A percentile compares a stretch with the other conserved stretches of the same genome.
Conservation (phyloP, 495 filamentous ascomycete species). For the Evernia prunastri region DNA sequence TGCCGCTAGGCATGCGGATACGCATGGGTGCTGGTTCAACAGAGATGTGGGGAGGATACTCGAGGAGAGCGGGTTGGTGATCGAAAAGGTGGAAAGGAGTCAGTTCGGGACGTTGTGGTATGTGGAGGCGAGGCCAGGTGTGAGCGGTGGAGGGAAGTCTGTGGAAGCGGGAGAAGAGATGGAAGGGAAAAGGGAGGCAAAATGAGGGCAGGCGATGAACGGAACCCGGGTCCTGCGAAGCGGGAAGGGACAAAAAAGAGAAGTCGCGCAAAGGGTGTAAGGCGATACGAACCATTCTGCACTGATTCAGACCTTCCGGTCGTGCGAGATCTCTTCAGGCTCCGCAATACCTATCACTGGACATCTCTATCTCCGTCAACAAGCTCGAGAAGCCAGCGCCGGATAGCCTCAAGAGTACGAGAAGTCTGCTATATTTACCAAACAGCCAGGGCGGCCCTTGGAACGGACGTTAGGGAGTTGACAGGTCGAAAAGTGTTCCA, state of each 20-base stretch:
- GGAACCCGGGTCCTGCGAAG: neutral
- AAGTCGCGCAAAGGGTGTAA: neutral
- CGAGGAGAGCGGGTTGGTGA: conserved; percentile 70
- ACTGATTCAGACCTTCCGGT: too few species aligned
- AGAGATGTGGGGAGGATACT: conserved; percentile 79
- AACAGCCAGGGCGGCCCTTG: neutral
- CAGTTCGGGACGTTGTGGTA: conserved; percentile 76
- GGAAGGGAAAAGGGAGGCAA: neutral
- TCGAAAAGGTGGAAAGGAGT: conserved; percentile 60
- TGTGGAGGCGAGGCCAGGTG: conserved; percentile 39
- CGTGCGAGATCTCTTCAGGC: neutral
- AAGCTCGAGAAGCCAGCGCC: neutral
- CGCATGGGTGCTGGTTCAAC: conserved; percentile 97
- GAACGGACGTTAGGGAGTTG: too few species aligned
- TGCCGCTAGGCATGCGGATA: conserved; percentile 69
- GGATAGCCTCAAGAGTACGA: neutral
- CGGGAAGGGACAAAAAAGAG: neutral
- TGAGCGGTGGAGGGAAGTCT: neutral
- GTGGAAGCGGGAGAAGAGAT: neutral
- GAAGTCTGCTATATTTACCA: neutral
- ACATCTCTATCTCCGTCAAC: neutral
- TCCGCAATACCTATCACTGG: neutral
- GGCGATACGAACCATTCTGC: too few species aligned
- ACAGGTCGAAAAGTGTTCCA: too few species aligned
- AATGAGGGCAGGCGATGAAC: neutral